Evolutionary conservation across 2,329 filamentous ascomycete species (phyloP).

Genomic region (Verticillium longisporum): DNA sequence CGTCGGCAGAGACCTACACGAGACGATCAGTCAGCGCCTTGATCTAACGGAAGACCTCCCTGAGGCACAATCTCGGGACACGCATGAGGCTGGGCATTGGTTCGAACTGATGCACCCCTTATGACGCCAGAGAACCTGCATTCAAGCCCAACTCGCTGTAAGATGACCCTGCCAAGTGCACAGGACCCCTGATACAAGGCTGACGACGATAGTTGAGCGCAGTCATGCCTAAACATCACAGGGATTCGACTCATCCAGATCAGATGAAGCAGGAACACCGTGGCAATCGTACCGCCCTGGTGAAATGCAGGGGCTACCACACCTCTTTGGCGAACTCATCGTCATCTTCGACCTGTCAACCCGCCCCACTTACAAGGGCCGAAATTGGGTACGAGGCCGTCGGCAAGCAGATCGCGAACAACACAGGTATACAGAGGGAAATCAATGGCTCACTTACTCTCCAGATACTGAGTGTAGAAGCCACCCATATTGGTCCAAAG

Average conservation of each 20-base stretch:
- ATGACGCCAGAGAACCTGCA: conserved; percentile 23
- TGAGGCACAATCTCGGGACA: neutral
- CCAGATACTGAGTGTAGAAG: conserved; percentile 67
- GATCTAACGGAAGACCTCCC: neutral
- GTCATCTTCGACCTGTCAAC: neutral
- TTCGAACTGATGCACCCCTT: neutral
- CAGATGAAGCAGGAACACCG: conserved; percentile 11
- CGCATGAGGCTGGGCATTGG: neutral
- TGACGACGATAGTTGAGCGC: conserved; percentile 2
- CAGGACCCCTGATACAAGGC: conserved; percentile 4
- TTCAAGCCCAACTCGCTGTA: conserved; percentile 21
- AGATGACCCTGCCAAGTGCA: neutral
- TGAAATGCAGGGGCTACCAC: conserved; percentile 22
- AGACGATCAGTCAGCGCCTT: conserved; percentile 25
- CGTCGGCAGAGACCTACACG: conserved; percentile 81
- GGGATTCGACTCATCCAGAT: neutral
- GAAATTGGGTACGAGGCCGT: neutral
- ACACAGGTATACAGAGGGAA: neutral
- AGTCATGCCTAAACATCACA: conserved; percentile 2
- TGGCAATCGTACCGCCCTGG: conserved; percentile 16
- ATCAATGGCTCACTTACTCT: conserved; percentile 51
- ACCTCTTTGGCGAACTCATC: conserved; percentile 9
- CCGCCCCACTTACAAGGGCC: conserved; percentile 9
- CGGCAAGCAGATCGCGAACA: neutral
- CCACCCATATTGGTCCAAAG: conserved; percentile 45